These are phyloP conservation scores for Trichoderma koningiopsis DNA, from an alignment of 2,329 filamentous ascomycete genomes.

Conservation along the genomic window DNA sequence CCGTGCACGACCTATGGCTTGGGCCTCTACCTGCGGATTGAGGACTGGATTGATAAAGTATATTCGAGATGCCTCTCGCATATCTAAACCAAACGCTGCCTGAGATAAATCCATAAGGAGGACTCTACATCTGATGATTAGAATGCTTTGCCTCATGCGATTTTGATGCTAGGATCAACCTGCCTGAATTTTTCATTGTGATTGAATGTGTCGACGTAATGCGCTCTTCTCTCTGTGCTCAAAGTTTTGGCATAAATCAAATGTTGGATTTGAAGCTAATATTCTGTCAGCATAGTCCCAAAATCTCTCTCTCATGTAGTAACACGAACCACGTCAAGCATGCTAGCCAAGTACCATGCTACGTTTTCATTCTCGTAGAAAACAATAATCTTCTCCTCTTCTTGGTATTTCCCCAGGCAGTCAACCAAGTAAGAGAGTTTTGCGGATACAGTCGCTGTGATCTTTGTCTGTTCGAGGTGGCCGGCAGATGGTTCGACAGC, in stretches of 20 bases:
- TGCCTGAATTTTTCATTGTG: conserved; percentile 63
- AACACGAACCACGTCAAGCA: conserved; percentile 67
- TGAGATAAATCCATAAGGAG: conserved; percentile 90
- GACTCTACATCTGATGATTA: conserved; percentile 51
- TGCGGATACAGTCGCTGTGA: conserved; percentile 80
- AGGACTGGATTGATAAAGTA: conserved; percentile 90
- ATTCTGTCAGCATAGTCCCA: conserved; percentile 1
- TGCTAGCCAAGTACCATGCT: conserved; percentile 82
- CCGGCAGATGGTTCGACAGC: conserved; percentile 37
- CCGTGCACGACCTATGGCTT: conserved; percentile 88
- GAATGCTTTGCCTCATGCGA: neutral
- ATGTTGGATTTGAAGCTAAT: conserved; percentile 57
- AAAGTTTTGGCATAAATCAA: conserved; percentile 70
- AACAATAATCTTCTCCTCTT: conserved; percentile 80
- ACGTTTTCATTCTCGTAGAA: conserved; percentile 91
- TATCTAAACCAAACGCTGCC: conserved; percentile 84
- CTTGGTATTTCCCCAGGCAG: conserved; percentile 66
- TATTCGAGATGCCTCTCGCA: conserved; percentile 79
- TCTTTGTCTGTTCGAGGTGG: conserved; percentile 59
- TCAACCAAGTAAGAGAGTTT: conserved; percentile 87
- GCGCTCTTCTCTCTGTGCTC: conserved; percentile 62
- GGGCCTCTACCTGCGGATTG: conserved; percentile 80
- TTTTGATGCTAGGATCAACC: neutral
- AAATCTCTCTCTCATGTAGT: neutral
- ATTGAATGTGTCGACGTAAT: conserved; percentile 81